Evolutionary conservation across 148 eudicot genomes (phyloP), one percentile per base, ranked within the genome.

Genomic region (Simmondsia chinensis): DNA sequence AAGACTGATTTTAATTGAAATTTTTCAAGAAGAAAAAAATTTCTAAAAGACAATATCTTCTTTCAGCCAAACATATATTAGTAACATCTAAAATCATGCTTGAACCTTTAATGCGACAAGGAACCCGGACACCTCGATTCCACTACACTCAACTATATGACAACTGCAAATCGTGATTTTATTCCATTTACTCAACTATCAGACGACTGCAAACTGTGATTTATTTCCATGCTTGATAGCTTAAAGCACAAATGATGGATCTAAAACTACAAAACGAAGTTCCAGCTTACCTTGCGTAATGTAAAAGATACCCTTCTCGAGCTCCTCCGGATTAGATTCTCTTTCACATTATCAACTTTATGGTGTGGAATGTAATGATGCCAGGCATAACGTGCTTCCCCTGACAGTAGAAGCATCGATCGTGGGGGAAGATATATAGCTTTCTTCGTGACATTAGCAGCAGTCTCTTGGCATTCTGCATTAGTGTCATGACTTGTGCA

Each of bases 281-380:
- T 19, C 37, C 21, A 4, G 31, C 34, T 41, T 61, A 91, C 99
- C 95, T 85, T 82, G 27, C 99, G 95, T 6, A 91, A 54, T 43
- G 97, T 91, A 56, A 91, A 82, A 54, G 99, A 91, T 40, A 85
- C 93, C 31, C 99, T 74, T 73, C 88, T 91, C 19, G 74, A 45
- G 40, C 72, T 64, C 61, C 99, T 74, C 29, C 74, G 73, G 36
- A 85, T 61, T 48, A 63, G 45, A 33, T 33, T 69, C 59, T 73
- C 94, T 37, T 77, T 76, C 59, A 91, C 89, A 5, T 57, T 61
- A 56, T 91, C 97, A 42, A 91, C 99, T 95, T 91, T 91, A 65
- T 91, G 99, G 63, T 91, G 99, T 16, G 99, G 99, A 56, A 91
- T 91, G 56, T 91, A 91, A 71, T 91, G 99, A 53, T 79, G 80